phyloP scores from a whole-genome alignment of 2,329 filamentous ascomycete species.

The Falciphora oryzae region DNA sequence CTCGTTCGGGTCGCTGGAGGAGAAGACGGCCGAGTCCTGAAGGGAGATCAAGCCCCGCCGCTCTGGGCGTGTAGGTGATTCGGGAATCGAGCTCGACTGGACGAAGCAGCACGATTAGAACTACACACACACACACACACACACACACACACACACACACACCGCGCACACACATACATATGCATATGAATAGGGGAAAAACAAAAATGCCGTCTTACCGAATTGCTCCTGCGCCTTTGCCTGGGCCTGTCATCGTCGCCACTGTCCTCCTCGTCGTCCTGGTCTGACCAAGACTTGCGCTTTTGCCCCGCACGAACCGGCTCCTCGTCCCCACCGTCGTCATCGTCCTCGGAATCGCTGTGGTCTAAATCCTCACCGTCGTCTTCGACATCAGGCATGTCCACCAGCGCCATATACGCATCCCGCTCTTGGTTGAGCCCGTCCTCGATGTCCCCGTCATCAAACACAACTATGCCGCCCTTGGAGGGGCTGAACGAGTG shows the following conservation, averaged over 20 bases:
- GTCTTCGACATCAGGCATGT: constrained; percentile 87
- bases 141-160: background rate
- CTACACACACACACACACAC: background rate
- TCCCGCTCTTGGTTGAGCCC: constrained; percentile 68
- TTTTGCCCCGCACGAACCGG: constrained; percentile 53
- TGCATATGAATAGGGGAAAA: no score
- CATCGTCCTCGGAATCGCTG: constrained; percentile 52
- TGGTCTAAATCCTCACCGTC: constrained; percentile 58
- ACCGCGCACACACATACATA: no score
- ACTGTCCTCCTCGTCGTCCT: constrained; percentile 62
- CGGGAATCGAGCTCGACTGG: constrained; percentile 60
- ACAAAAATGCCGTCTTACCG: constrained; percentile 49
- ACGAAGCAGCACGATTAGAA: background rate
- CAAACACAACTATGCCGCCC: constrained; percentile 89
- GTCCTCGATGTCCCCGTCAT: constrained; percentile 91
- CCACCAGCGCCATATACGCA: constrained; percentile 77
- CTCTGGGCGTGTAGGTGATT: constrained; percentile 55
- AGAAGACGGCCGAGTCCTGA: constrained; percentile 38
- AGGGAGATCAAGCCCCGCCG: constrained; percentile 56
- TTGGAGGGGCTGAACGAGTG: constrained; percentile 68
- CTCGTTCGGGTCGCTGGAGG: constrained; percentile 44
- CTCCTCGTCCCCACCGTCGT: constrained; percentile 34
- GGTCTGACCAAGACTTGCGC: constrained; percentile 72
- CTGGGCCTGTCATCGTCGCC: constrained; percentile 71
- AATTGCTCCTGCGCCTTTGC: constrained; percentile 82